Percentiles rank a stretch among this genome's conserved stretches.
phyloP scores from a whole-genome alignment of 1,284 basidiomycete genomes.

The Sphagnurus paluster region DNA sequence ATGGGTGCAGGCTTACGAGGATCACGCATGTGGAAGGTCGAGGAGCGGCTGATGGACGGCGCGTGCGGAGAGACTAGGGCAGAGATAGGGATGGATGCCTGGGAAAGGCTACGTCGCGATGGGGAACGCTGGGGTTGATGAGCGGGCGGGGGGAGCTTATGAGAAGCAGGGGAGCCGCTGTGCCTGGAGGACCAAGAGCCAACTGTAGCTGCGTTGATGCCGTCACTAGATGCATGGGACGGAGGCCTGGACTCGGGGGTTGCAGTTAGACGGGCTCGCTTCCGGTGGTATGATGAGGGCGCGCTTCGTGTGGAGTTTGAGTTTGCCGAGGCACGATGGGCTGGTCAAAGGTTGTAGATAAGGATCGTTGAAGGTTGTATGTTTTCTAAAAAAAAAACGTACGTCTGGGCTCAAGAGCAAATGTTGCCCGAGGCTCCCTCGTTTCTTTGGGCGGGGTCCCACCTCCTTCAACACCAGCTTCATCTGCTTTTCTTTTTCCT shows the following conservation, averaged over 20 bases:
- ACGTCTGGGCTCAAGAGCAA: constrained; percentile 47
- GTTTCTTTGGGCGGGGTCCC: constrained; percentile 45
- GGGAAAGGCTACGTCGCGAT: constrained; percentile 54
- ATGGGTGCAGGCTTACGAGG: constrained; percentile 62
- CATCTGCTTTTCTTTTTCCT: constrained; percentile 50
- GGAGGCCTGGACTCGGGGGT: constrained; percentile 40
- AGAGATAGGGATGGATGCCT: constrained; percentile 72
- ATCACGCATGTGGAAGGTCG: constrained; percentile 75
- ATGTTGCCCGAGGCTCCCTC: constrained; percentile 42
- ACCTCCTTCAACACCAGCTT: constrained; percentile 40
- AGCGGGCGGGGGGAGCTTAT: constrained; percentile 19
- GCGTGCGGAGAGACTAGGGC: constrained; percentile 75
- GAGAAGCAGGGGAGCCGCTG: constrained; percentile 27
- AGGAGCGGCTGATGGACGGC: constrained; percentile 58
- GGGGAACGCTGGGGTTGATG: constrained; percentile 33
- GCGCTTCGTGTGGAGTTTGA: constrained; percentile 46
- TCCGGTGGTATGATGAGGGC: constrained; percentile 68
- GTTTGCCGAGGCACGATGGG: constrained; percentile 43
- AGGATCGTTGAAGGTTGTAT: not conserved
- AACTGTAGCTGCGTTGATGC: constrained; percentile 38
- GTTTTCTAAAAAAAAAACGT: constrained; percentile 21
- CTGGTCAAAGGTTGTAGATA: constrained; percentile 23
- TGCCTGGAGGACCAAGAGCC: constrained; percentile 58
- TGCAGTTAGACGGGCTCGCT: constrained; percentile 61
- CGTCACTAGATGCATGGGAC: constrained; percentile 30